Conservation (phyloP, 1,284 basidiomycete species). For the Flammula alnicola region DNA sequence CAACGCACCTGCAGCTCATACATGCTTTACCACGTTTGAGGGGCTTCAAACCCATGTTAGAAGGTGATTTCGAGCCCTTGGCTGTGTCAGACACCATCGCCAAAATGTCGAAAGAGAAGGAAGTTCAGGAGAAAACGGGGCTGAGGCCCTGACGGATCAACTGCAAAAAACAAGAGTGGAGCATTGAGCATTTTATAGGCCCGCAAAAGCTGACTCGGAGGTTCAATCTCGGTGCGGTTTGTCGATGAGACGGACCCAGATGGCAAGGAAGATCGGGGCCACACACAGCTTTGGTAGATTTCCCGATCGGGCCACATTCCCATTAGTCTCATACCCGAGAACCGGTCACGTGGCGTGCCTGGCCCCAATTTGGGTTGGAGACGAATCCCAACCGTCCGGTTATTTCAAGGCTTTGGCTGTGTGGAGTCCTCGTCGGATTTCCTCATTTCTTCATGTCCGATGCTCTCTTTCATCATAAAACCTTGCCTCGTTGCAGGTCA, state of each 20-base stretch:
- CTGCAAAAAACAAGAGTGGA: conserved; percentile 24
- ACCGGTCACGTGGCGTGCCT: conserved; percentile 25
- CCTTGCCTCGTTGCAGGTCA: no score
- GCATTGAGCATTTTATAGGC: conserved; percentile 33
- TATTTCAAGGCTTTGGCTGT: no score
- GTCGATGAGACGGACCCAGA: conserved; percentile 1
- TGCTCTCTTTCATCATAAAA: no score
- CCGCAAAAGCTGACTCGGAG: conserved; percentile 20
- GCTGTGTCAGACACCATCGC: conserved; percentile 40
- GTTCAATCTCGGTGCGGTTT: conserved; percentile 19
- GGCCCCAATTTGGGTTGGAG: conserved; percentile 2
- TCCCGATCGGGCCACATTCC: neutral
- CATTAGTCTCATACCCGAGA: conserved; percentile 8
- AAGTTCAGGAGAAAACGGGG: conserved; percentile 19
- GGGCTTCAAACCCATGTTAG: conserved; percentile 33
- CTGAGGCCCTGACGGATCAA: conserved; percentile 40
- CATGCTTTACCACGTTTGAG: conserved; percentile 50
- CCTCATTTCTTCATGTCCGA: no score
- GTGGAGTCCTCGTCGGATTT: no score
- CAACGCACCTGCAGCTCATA: conserved; percentile 48
- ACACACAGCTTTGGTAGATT: conserved; percentile 15
- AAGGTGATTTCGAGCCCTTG: conserved; percentile 27
- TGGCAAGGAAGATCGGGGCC: conserved; percentile 5
- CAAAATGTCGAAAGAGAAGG: conserved; percentile 25
- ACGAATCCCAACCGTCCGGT: no score